A percentile compares a stretch with the other conserved stretches of the same genome.
Evolutionary conservation across 2,329 filamentous ascomycete genomes (phyloP).

Genomic region (Xylariaceae sp.): DNA sequence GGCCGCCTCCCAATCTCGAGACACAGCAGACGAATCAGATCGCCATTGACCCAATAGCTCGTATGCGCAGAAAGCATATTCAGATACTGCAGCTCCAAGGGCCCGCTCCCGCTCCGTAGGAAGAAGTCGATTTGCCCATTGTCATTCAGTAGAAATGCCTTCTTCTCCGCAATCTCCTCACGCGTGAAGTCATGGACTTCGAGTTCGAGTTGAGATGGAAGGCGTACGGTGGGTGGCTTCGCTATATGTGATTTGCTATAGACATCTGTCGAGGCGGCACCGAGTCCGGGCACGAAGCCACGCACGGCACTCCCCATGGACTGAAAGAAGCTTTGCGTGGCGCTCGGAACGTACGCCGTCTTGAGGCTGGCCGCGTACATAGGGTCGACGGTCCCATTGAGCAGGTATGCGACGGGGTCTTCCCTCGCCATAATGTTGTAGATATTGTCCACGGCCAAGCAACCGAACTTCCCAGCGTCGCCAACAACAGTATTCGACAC

Average conservation of each 20-base stretch:
- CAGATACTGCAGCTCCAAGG: conserved; percentile 90
- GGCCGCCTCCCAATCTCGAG: conserved; percentile 76
- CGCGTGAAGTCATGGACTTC: conserved; percentile 93
- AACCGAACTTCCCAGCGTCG: conserved; percentile 78
- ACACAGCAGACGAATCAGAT: conserved; percentile 88
- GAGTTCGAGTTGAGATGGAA: conserved; percentile 72
- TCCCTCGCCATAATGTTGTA: conserved; percentile 81
- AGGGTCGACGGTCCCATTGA: conserved; percentile 86
- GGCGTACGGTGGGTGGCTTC: conserved; percentile 41
- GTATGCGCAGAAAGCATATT: conserved; percentile 96
- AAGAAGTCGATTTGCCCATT: conserved; percentile 95
- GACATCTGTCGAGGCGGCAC: conserved; percentile 27
- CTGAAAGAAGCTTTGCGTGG: conserved; percentile 61
- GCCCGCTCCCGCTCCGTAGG: conserved; percentile 76
- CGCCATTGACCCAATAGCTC: conserved; percentile 83
- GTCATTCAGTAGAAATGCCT: conserved; percentile 85
- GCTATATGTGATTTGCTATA: conserved; percentile 24
- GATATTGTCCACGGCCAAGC: conserved; percentile 88
- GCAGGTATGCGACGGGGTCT: conserved; percentile 80
- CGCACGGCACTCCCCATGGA: conserved; percentile 61
- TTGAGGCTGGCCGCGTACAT: conserved; percentile 74
- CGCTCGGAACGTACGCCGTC: conserved; percentile 73
- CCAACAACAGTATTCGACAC: conserved; percentile 62
- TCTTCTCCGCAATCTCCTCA: conserved; percentile 87
- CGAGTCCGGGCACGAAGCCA: conserved; percentile 54